Base-by-base conservation (phyloP, 2,329 filamentous ascomycete species). In the Fusarium decemcellulare region DNA sequence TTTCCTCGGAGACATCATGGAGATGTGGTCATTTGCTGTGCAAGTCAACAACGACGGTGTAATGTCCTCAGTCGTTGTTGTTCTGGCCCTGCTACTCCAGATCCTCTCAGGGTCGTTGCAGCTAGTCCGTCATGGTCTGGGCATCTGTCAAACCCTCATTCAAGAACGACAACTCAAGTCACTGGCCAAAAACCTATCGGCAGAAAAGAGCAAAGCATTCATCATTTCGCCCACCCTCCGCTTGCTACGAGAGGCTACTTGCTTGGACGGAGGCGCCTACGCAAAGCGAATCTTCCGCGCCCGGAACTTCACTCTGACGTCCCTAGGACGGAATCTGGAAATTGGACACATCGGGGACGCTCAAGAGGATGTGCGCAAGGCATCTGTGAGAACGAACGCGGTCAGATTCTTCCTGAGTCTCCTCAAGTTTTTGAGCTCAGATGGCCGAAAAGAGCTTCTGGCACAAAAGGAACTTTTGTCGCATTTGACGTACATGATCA, bases 211-310 rank as follows among this genome's bases (percentile, higher is more conserved):
- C 50, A 97, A 97, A 76, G 94, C 94, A 40, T 94, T 93, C 79
- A 84, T 98, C 62, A 95, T 98, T 65, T 96, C 94, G 4, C 95
- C 96, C 1, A 95, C 93, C 27, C 82, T 99, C 62, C 90, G 95
- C 60, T 83, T 99, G 54, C 86, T 99, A 63, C 93, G 91, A 54
- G 95, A 99, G 80, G 87, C 95, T n/a, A 89, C 93, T 15, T 90
- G 86, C 58, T 92, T 97, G 68, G 95, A 98, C 79, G 94, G 94
- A 15, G 97, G 96, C 14, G 88, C 90, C 43, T 86, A 94, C 59
- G 93, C 95, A 30, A 91, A 89, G 71, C 86, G 91, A 47, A 86
- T 98, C 36, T 97, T 97, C 77, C 87, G 92, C 55, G 90, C 91
- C 34, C 88, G 94, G 71, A 90, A 93, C 72, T 91, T 90, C 63